Conservation (phyloP, 2,329 filamentous ascomycete genomes). For the Cryphonectria parasitica region DNA sequence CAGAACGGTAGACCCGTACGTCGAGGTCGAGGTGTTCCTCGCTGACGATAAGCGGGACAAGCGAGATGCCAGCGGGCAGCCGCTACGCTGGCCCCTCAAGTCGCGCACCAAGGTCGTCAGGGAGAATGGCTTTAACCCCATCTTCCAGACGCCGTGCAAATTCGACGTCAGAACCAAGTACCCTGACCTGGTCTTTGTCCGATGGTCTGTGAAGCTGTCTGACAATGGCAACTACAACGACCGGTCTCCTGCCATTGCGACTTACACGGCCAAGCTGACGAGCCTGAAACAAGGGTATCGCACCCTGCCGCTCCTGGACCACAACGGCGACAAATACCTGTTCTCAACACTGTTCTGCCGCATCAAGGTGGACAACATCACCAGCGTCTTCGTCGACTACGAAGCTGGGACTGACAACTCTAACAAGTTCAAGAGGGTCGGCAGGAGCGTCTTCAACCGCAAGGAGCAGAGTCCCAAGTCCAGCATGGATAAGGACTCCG, state of each 20-base stretch:
- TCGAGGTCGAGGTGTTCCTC: conserved; percentile 93
- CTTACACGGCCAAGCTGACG: conserved; percentile 89
- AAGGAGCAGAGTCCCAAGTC: conserved; percentile 54
- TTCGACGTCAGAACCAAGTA: conserved; percentile 92
- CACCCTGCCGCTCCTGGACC: conserved; percentile 86
- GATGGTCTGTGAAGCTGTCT: conserved; percentile 89
- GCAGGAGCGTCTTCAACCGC: conserved; percentile 62
- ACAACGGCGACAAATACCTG: conserved; percentile 87
- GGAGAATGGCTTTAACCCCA: conserved; percentile 92
- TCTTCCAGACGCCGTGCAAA: conserved; percentile 78
- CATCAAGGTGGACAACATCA: conserved; percentile 68
- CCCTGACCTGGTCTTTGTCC: conserved; percentile 89
- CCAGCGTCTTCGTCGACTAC: conserved; percentile 59
- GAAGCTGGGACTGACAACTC: conserved; percentile 48
- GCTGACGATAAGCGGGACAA: conserved; percentile 93
- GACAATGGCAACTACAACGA: conserved; percentile 73
- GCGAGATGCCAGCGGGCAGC: conserved; percentile 60
- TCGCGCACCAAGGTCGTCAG: conserved; percentile 79
- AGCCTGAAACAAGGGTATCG: conserved; percentile 91
- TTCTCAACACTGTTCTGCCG: conserved; percentile 95
- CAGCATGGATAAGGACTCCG: conserved; percentile 45
- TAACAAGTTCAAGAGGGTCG: conserved; percentile 60
- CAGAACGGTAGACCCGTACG: conserved; percentile 84
- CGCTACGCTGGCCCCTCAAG: conserved; percentile 66
- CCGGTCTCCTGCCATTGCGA: conserved; percentile 70